A percentile compares a stretch with the other conserved stretches of the same genome.
Conservation (phyloP, 805 yeast genomes). For the Lachancea lanzarotensis region DNA sequence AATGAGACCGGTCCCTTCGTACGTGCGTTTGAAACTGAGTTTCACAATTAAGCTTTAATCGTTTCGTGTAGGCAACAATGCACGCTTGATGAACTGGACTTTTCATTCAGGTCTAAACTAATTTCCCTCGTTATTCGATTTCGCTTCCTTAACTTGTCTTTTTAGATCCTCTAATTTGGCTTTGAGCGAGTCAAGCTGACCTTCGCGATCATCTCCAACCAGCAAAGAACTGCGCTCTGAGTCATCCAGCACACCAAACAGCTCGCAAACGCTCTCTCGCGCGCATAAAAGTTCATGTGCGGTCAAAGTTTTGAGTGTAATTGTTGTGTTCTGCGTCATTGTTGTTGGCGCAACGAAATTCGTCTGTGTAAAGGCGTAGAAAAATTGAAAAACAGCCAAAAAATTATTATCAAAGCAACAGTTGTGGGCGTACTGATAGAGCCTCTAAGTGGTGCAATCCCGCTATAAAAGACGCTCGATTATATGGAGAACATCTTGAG, state of each 20-base stretch:
- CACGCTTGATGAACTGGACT: background rate
- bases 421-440: no score
- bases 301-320: conserved; percentile 27
- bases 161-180: conserved; percentile 10
- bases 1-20: conserved; percentile 2
- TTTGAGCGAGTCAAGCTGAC: conserved; percentile 13
- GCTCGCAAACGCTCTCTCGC: conserved; percentile 27
- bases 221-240: conserved; percentile 14
- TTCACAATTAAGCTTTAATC: background rate
- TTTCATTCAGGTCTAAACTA: background rate
- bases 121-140: background rate
- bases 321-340: conserved; percentile 14
- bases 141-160: conserved; percentile 7
- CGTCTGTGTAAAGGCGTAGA: background rate
- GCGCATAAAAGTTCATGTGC: conserved; percentile 26
- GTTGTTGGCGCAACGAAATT: background rate
- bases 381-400: background rate
- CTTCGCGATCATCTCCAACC: conserved; percentile 15
- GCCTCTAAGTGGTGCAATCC: no score
- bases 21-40: background rate
- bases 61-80: no score
- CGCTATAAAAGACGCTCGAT: no score
- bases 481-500: no score
- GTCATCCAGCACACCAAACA: conserved; percentile 25
- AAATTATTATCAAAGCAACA: no score